These are phyloP conservation scores for Boletus barrowsii DNA, from an alignment of 768 basidiomycete genomes.

Conservation along the genomic window DNA sequence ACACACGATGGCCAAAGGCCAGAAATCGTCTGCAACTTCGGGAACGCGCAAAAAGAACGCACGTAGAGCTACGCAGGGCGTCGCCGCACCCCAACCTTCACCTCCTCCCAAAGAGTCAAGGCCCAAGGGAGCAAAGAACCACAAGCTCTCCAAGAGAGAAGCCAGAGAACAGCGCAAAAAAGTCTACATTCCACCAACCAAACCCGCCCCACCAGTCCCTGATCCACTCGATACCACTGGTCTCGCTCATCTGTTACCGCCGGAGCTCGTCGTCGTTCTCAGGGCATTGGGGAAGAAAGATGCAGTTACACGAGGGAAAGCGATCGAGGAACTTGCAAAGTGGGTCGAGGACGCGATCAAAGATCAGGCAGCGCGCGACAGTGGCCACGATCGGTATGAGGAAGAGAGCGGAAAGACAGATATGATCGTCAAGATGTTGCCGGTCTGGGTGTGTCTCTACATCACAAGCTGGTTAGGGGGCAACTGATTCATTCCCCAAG, in stretches of 20 bases:
- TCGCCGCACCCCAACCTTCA: slow-evolving; percentile 32
- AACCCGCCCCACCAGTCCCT: slow-evolving; percentile 66
- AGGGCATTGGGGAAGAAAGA: slow-evolving; percentile 88
- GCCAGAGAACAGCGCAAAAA: slow-evolving; percentile 77
- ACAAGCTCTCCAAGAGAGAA: slow-evolving; percentile 41
- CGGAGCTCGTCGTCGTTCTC: slow-evolving; percentile 81
- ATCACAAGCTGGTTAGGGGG: neutral
- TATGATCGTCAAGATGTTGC: slow-evolving; percentile 59
- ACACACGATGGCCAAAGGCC: slow-evolving; percentile 39
- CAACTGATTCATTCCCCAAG: slow-evolving; percentile 44
- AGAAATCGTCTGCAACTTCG: slow-evolving; percentile 78
- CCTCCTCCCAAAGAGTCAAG: slow-evolving; percentile 41
- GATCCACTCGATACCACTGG: slow-evolving; percentile 89
- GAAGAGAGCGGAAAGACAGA: slow-evolving; percentile 18
- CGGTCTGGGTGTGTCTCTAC: slow-evolving; percentile 77
- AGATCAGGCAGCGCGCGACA: slow-evolving; percentile 41
- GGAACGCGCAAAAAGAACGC: slow-evolving; percentile 94
- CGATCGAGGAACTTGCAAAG: slow-evolving; percentile 74
- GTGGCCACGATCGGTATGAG: slow-evolving; percentile 5
- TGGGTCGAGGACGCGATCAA: slow-evolving; percentile 60
- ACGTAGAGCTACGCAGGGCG: slow-evolving; percentile 53
- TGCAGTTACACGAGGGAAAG: slow-evolving; percentile 75
- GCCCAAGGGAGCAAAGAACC: slow-evolving; percentile 47
- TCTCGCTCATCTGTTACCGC: slow-evolving; percentile 66
- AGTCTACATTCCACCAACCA: slow-evolving; percentile 82